These are phyloP conservation scores for Fraxinus floribunda DNA, from an alignment of 305 asterid genomes.

Conservation along the genomic window DNA sequence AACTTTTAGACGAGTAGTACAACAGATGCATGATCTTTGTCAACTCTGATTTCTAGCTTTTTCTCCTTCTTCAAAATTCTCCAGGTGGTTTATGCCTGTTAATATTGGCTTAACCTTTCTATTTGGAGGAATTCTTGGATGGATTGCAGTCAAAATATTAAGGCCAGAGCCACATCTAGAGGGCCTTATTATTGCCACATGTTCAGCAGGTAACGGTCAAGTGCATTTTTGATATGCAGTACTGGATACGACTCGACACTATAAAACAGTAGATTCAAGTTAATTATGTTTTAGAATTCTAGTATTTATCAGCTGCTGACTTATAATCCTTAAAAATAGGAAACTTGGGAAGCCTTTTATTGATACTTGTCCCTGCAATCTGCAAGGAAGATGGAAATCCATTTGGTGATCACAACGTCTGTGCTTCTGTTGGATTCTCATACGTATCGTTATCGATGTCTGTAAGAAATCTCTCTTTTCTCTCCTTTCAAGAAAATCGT, in stretches of 20 bases:
- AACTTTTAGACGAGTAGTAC: neutral
- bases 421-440: slow-evolving; percentile 56
- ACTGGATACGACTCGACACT: neutral
- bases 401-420: slow-evolving; percentile 59
- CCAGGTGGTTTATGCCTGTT: slow-evolving; percentile 91
- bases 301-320: neutral
- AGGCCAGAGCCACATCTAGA: slow-evolving; percentile 67
- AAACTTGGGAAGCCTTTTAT: slow-evolving; percentile 72
- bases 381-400: slow-evolving; percentile 75
- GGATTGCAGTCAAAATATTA: slow-evolving; percentile 68
- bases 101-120: slow-evolving; percentile 72
- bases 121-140: slow-evolving; percentile 70
- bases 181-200: slow-evolving; percentile 65
- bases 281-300: neutral
- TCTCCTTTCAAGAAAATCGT: neutral
- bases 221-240: neutral
- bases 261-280: neutral
- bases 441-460: slow-evolving; percentile 86
- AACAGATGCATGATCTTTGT: neutral
- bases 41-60: neutral
- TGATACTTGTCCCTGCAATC: slow-evolving; percentile 74
- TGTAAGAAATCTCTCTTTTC: slow-evolving; percentile 34
- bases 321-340: slow-evolving; percentile 35
- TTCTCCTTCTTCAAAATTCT: neutral
- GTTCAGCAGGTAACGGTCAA: slow-evolving; percentile 43